Base-by-base conservation (phyloP, 805 yeast species). In the Lachancea nothofagi region DNA sequence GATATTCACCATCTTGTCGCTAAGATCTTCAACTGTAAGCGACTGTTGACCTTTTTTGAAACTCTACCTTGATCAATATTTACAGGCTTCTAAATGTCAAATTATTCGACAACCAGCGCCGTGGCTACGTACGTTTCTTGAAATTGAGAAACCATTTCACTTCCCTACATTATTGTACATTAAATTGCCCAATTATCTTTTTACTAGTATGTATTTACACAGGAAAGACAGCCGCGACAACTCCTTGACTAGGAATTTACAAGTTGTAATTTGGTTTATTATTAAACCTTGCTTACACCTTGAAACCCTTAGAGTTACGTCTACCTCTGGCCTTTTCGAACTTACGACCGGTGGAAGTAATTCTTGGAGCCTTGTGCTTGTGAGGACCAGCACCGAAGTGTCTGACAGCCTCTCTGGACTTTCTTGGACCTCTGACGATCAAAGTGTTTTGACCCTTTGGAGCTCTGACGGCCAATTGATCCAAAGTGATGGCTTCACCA, bases 241-340 rank as follows among this genome's bases (percentile, higher is more conserved):
- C 37, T 20, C 17, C 8, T 17, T 17, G 10, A 31, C 14, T 27
- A 22, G 10, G 21, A 15, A 19, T 21, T 21, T 31, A 20, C 34
- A 31, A 21, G 29, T 6, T 27, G 14, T 8, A 27, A 27, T 8
- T 13, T 6, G 14, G 29, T 13, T 27, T 13, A 27, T 10, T 8
- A 46, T 41, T 46, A 30, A 47, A 47, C 29, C 45, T 53, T 54
- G 49, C 53, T 87, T 90, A 93, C 77, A 93, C 99, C 85, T 93
- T 93, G 98, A 93, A 93, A 79, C 96, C 99, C 83, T 94, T 88
- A 60, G 97, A 89, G 72, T 78, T 83, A 79, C 99, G 82, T 75
- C 83, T 94, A 83, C 99, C 99, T 86, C 99, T 93, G 66, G 97
- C 99, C 77, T 93, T 88, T 83, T 93, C 98, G 83, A 93, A 93